Base-by-base conservation (phyloP, 2,329 filamentous ascomycete species). In the Pestalotiopsis sp. region DNA sequence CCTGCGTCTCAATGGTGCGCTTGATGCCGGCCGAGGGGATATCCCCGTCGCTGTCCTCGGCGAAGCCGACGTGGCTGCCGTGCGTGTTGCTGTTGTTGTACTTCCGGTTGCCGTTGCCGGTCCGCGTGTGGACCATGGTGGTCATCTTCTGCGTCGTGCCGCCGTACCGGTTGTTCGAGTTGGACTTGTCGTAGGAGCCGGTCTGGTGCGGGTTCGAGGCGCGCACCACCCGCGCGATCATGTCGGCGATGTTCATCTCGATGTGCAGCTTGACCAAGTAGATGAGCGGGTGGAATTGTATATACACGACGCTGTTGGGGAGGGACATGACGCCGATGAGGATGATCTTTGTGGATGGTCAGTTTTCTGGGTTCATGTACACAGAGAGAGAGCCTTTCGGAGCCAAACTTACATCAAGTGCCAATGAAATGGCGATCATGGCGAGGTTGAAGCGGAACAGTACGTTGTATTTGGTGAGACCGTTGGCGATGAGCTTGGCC, bases 201-300 rank as follows among this genome's bases (percentile, higher is more conserved):
- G 63, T 66, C 45, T 66, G 63, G 41, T 66, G 63, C 20, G 63
- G 63, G 64, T 67, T 69, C 36, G 64, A 56, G 20, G 68, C 57
- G 17, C 66, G 57, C 13, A 68, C 63, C 58, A 83, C 77, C 61
- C 80, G 81, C 38, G 76, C 81, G 70, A 87, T 87, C 36, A 87
- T 81, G 45, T 83, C 82, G 65, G 85, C 84, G 83, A 87, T 86
- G 17, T 82, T 82, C 81, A 87, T 82, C 73, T 87, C 85, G 70
- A 87, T 87, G 71, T 87, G 84, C 36, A 87, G 79, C 68, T 87
- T 87, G 60, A 86, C 84, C n/a, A 83, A 80, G 72, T 86, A 87
- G 14, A 84, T 84, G 4, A 87, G 77, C 0, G 85, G 85, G 67
- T 86, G 84, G 73, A 87, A 85, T 71, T 86, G 84, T 69, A 86